Percentiles rank a stretch among this genome's conserved stretches.
These are phyloP conservation scores for Panaeolus cyanescens DNA, from an alignment of 768 basidiomycete genomes.

Conservation along the genomic window DNA sequence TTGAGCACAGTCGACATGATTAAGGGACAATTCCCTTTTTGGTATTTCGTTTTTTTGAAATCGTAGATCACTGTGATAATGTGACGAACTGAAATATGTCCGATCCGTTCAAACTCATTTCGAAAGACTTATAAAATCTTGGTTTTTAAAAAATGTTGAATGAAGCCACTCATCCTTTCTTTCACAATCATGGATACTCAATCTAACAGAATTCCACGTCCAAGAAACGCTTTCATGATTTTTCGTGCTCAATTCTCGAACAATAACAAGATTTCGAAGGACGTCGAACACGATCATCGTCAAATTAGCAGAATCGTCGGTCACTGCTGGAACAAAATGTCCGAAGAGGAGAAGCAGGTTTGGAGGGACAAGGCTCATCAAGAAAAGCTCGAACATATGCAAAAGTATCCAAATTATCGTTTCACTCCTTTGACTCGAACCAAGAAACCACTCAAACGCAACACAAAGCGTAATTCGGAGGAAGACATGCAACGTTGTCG, in stretches of 20 bases:
- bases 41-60: neutral
- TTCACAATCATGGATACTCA: slow-evolving; percentile 3
- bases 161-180: neutral
- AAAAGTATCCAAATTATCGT: slow-evolving; percentile 55
- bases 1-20: slow-evolving; percentile 43
- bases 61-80: neutral
- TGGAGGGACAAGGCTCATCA: slow-evolving; percentile 52
- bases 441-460: slow-evolving; percentile 48
- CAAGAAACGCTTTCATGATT: slow-evolving; percentile 84
- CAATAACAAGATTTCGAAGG: slow-evolving; percentile 46
- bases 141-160: neutral
- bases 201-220: slow-evolving; percentile 24
- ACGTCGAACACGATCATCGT: slow-evolving; percentile 56
- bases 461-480: slow-evolving; percentile 50
- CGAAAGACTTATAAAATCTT: neutral
- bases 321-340: slow-evolving; percentile 54
- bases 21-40: neutral
- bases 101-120: neutral
- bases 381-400: slow-evolving; percentile 51
- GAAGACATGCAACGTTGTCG: slow-evolving; percentile 51
- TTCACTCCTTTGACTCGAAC: slow-evolving; percentile 49
- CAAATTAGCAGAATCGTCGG: slow-evolving; percentile 60
- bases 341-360: slow-evolving; percentile 49
- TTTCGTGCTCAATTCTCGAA: slow-evolving; percentile 64
- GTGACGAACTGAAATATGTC: neutral